phyloP scores from a whole-genome alignment of 1,284 basidiomycete genomes.

The Cystobasidiaceae sp. region DNA sequence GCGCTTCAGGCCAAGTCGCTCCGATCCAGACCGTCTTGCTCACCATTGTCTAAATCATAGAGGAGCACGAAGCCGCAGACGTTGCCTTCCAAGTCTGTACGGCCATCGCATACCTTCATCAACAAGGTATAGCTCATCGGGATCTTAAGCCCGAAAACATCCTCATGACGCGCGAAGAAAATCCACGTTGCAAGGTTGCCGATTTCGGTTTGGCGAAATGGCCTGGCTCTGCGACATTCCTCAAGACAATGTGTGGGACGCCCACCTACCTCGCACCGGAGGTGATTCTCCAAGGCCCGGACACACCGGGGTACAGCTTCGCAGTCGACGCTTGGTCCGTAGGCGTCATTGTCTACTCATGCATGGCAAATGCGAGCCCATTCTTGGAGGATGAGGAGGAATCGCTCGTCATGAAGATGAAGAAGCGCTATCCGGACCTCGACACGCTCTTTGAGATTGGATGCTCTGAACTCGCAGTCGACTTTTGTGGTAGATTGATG shows the following conservation, averaged over 20 bases:
- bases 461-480: constrained; percentile 49
- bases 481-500: constrained; percentile 55
- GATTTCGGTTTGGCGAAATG: constrained; percentile 91
- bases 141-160: constrained; percentile 91
- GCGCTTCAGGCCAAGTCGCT: constrained; percentile 29
- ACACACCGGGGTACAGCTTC: constrained; percentile 66
- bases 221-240: constrained; percentile 53
- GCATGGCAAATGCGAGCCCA: constrained; percentile 64
- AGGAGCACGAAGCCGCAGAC: constrained; percentile 56
- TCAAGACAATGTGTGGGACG: constrained; percentile 76
- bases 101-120: constrained; percentile 63
- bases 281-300: constrained; percentile 66
- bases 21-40: no score
- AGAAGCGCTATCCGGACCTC: constrained; percentile 35
- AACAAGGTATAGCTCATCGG: constrained; percentile 71
- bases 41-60: constrained; percentile 46
- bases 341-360: constrained; percentile 88
- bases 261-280: constrained; percentile 69
- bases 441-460: constrained; percentile 32
- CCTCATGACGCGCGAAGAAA: constrained; percentile 60
- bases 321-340: constrained; percentile 89
- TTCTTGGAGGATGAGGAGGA: constrained; percentile 60
- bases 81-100: constrained; percentile 69
- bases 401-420: constrained; percentile 49
- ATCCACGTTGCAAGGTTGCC: constrained; percentile 72